Evolutionary conservation across 2,329 filamentous ascomycete species (phyloP).

Genomic region (Stemphylium lycopersici): DNA sequence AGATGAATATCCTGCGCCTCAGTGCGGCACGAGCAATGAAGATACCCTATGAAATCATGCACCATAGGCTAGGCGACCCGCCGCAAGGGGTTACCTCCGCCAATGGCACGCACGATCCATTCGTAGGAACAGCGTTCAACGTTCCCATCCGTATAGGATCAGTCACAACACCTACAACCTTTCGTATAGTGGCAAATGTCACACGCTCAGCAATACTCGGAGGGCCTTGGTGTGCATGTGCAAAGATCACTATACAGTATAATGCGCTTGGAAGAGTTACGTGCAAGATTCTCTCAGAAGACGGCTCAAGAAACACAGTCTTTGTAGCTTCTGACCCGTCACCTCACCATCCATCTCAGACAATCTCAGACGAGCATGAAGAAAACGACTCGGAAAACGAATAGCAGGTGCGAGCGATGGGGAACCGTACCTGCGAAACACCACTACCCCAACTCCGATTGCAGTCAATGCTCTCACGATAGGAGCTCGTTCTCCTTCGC

Average conservation of each 20-base stretch:
- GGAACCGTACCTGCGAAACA: too few relatives aligned
- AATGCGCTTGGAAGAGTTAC: too few relatives aligned
- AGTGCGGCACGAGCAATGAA: neutral
- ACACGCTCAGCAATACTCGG: neutral
- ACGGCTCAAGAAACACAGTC: too few relatives aligned
- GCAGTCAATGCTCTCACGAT: too few relatives aligned
- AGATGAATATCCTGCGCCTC: neutral
- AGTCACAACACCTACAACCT: neutral
- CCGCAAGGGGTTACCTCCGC: neutral
- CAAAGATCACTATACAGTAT: neutral
- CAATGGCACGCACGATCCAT: neutral
- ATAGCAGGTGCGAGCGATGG: neutral
- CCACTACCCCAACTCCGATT: too few relatives aligned
- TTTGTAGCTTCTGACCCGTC: neutral
- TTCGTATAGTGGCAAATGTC: neutral
- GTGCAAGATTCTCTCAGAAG: too few relatives aligned
- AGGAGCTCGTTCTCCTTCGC: too few relatives aligned
- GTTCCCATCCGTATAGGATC: neutral
- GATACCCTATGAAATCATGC: neutral
- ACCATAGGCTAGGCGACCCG: too few relatives aligned
- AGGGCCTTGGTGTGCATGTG: neutral
- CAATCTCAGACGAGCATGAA: neutral
- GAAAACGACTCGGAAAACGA: neutral
- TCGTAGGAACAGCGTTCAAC: neutral
- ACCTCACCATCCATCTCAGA: neutral